phyloP scores from a whole-genome alignment of 495 filamentous ascomycete genomes.

The Lasiosphaeria hispida region DNA sequence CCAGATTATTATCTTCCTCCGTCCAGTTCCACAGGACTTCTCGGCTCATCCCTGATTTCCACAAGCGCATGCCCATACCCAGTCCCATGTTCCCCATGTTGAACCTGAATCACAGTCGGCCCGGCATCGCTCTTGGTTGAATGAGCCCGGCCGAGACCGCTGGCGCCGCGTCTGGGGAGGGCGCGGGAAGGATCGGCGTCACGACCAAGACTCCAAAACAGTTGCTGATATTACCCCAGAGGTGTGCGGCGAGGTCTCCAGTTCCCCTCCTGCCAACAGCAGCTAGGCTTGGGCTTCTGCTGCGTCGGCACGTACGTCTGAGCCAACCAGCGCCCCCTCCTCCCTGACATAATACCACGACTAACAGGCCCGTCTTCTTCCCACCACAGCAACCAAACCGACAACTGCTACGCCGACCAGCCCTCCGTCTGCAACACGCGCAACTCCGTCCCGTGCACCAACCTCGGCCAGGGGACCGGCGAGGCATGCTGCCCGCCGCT shows the following conservation, averaged over 20 bases:
- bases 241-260: constrained; percentile 5
- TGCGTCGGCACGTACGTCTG: constrained; percentile 9
- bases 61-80: too few relatives aligned
- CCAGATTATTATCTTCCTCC: too few relatives aligned
- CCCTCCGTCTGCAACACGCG: constrained; percentile 8
- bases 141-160: too few relatives aligned
- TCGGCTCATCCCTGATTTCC: too few relatives aligned
- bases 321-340: neutral
- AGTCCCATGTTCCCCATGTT: too few relatives aligned
- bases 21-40: too few relatives aligned
- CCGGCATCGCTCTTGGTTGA: too few relatives aligned
- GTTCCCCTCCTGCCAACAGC: constrained; percentile 11
- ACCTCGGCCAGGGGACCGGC: constrained; percentile 11
- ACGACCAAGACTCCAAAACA: too few relatives aligned
- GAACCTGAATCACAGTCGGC: too few relatives aligned
- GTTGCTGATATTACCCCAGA: too few relatives aligned
- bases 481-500: constrained; percentile 20
- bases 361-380: neutral
- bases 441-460: constrained; percentile 9
- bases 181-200: too few relatives aligned
- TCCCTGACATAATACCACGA: neutral
- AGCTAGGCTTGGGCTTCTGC: constrained; percentile 13
- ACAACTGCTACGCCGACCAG: constrained; percentile 14
- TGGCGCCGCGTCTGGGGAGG: too few relatives aligned
- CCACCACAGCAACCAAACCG: neutral